These are phyloP conservation scores for Penicillium sp. DNA, from an alignment of 2,329 filamentous ascomycete species.

Conservation along the genomic window DNA sequence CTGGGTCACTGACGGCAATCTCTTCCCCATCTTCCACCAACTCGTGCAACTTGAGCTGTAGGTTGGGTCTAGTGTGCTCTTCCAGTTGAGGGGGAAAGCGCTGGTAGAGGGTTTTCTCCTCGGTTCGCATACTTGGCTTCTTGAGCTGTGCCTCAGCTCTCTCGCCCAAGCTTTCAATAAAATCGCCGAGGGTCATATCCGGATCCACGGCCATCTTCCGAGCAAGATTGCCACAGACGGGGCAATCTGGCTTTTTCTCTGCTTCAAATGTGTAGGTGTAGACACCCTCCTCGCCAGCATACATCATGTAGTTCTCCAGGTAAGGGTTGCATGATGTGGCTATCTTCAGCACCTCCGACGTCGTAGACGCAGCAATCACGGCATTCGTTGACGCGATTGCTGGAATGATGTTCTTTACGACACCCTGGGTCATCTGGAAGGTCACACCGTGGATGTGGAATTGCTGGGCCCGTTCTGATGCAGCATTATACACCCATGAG, in stretches of 20 bases:
- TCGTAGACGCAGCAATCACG: conserved; percentile 91
- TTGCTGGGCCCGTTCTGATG: conserved; percentile 73
- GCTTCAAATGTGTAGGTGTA: conserved; percentile 98
- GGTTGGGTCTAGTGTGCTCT: conserved; percentile 77
- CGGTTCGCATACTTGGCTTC: conserved; percentile 79
- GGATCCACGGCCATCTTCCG: conserved; percentile 71
- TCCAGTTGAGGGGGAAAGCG: conserved; percentile 78
- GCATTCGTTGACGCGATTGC: conserved; percentile 98
- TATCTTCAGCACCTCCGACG: conserved; percentile 96
- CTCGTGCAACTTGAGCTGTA: conserved; percentile 72
- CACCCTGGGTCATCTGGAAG: conserved; percentile 92
- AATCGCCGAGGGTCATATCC: conserved; percentile 71
- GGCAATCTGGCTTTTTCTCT: conserved; percentile 89
- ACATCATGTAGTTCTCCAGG: conserved; percentile 98
- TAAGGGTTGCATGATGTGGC: conserved; percentile 77
- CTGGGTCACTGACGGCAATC: conserved; percentile 88
- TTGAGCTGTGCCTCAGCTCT: conserved; percentile 89
- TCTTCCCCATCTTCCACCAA: conserved; percentile 80
- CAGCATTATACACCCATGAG: conserved; percentile 90
- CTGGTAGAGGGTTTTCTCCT: conserved; percentile 86
- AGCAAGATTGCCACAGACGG: conserved; percentile 83
- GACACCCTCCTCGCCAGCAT: conserved; percentile 89
- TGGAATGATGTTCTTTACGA: conserved; percentile 98
- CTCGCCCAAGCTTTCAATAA: conserved; percentile 78
- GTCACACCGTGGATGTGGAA: conserved; percentile 92